These are phyloP conservation scores for Cercis canadensis DNA, from an alignment of 306 rosid genomes.

Conservation along the genomic window DNA sequence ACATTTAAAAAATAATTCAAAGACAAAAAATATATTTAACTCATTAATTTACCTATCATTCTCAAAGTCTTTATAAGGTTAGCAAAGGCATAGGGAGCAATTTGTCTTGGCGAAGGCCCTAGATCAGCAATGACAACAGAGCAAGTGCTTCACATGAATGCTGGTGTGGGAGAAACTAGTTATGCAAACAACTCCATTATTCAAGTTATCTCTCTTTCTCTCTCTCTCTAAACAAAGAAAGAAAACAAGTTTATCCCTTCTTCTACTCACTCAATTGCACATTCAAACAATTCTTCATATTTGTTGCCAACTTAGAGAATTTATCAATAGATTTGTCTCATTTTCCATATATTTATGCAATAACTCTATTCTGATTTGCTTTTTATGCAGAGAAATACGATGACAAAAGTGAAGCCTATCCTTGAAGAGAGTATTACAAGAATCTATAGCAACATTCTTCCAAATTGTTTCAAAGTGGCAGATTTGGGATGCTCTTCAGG, in stretches of 20 bases:
- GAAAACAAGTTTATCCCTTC: too few relatives aligned
- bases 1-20: too few relatives aligned
- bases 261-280: too few relatives aligned
- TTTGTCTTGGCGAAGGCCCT: too few relatives aligned
- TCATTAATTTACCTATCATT: too few relatives aligned
- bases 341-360: neutral
- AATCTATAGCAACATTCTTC: neutral
- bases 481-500: slow-evolving; percentile 46
- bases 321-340: neutral
- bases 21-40: too few relatives aligned
- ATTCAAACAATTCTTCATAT: too few relatives aligned
- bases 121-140: neutral
- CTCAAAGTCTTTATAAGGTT: too few relatives aligned
- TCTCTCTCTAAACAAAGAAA: neutral
- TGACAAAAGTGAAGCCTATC: slow-evolving; percentile 7
- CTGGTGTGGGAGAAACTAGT: neutral
- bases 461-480: slow-evolving; percentile 38
- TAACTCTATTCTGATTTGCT: neutral
- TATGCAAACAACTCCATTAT: neutral
- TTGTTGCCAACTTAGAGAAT: neutral
- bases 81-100: too few relatives aligned
- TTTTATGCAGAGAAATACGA: neutral
- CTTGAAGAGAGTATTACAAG: slow-evolving; percentile 12
- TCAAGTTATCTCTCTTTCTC: neutral
- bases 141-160: slow-evolving; percentile 5